These are phyloP conservation scores for Neoscytalidium dimidiatum DNA, from an alignment of 2,329 filamentous ascomycete genomes.

Conservation along the genomic window DNA sequence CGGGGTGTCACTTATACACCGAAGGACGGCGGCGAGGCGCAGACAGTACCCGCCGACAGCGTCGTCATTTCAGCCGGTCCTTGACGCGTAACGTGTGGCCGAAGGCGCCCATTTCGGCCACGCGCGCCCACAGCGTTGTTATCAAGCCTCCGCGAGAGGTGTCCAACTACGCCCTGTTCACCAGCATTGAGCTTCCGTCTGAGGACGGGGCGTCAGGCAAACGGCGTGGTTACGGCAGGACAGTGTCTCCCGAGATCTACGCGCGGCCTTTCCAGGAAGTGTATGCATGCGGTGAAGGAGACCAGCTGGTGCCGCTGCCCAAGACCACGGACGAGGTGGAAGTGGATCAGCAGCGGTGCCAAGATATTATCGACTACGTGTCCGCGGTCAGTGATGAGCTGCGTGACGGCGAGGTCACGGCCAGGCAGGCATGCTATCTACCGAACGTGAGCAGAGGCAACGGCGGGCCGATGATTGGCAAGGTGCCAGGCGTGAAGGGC, in stretches of 20 bases:
- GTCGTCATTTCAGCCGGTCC: slow-evolving; percentile 63
- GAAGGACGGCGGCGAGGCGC: slow-evolving; percentile 49
- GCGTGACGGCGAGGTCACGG: slow-evolving; percentile 58
- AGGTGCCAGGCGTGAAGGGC: slow-evolving; percentile 66
- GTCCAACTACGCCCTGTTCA: slow-evolving; percentile 79
- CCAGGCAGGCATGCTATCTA: slow-evolving; percentile 89
- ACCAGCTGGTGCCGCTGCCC: slow-evolving; percentile 73
- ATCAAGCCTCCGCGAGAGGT: slow-evolving; percentile 62
- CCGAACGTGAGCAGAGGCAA: slow-evolving; percentile 66
- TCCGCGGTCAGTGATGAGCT: slow-evolving; percentile 56
- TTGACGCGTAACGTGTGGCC: slow-evolving; percentile 58
- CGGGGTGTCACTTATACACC: slow-evolving; percentile 64
- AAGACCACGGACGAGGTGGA: slow-evolving; percentile 73
- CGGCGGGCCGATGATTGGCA: slow-evolving; percentile 77
- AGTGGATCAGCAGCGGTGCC: slow-evolving; percentile 74
- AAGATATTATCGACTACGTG: slow-evolving; percentile 83
- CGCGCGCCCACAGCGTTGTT: slow-evolving; percentile 65
- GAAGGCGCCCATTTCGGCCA: slow-evolving; percentile 57
- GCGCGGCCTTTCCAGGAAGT: slow-evolving; percentile 85
- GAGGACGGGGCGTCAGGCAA: slow-evolving; percentile 31
- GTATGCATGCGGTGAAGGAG: slow-evolving; percentile 92
- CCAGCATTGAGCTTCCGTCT: slow-evolving; percentile 75
- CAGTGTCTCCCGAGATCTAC: slow-evolving; percentile 89
- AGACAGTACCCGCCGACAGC: slow-evolving; percentile 57
- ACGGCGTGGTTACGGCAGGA: slow-evolving; percentile 36